Base-by-base conservation (phyloP, 495 filamentous ascomycete genomes). In the Podospora conica region DNA sequence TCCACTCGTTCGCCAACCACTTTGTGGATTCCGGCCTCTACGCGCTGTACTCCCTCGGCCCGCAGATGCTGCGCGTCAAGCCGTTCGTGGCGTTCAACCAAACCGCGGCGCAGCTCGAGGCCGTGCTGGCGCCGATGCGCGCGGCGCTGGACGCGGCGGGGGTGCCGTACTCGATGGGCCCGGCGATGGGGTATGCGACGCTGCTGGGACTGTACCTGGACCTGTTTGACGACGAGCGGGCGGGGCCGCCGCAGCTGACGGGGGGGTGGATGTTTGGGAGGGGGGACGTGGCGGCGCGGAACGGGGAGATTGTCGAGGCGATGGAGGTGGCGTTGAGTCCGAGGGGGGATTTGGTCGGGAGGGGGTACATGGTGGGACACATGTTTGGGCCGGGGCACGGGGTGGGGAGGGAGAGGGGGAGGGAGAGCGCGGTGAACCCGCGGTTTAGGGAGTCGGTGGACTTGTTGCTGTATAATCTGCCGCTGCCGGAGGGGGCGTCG, bases 361-460 rank as follows among this genome's bases (percentile, higher is more conserved):
- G 68, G 6, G 73, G 74, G 2, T 70, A 74, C 63, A 58, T 67
- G 62, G 55, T 67, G 4, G 75, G 78, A 0, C 78, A 80, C 64
- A 33, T 77, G 48, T 66, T 78, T 1, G 66, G 73, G 23, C 75
- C 76, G 1, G 76, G 78, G 3, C 53, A 71, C 57, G 70, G 64
- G 10, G 63, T 64, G 3, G 55, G 66, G 1, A 60, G 53, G 3
- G 33, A 60, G 22, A 69, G 56, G 8, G 63, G 55, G 3, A 25
- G 63, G 10, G 67, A 59, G 0, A 80, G 73, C 68, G 74, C 85
- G 0, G 79, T 81, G 6, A 81, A 83, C 68, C 84, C 84, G 0
- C 80, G 83, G 7, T 86, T 79, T 76, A 58, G 71, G 9, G 40
- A 64, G 28, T 31, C 66, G 2, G 64, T 65, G 5, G 56, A 65